A percentile compares a stretch with the other conserved stretches of the same genome.
Conservation (phyloP, 108 stramenopile species). For the Skeletonema tropicum region DNA sequence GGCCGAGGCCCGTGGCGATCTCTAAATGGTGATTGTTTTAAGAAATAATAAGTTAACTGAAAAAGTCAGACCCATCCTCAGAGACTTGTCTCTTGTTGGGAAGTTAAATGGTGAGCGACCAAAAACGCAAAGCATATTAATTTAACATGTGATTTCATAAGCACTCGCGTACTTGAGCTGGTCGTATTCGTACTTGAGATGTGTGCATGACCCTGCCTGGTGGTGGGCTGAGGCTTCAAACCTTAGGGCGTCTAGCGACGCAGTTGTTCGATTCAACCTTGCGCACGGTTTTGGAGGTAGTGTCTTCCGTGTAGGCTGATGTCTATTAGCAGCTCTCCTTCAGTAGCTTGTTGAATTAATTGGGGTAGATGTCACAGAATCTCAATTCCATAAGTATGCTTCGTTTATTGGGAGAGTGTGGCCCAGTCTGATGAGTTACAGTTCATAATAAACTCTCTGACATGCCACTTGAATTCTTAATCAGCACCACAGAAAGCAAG, state of each 20-base stretch:
- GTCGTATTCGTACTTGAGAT: neutral
- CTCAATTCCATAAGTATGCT: no score
- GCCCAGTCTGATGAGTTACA: no score
- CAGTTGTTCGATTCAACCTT: slow-evolving; percentile 92
- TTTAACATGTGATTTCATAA: neutral
- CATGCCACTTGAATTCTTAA: no score
- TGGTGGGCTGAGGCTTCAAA: slow-evolving; percentile 88
- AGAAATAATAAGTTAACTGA: slow-evolving; percentile 5
- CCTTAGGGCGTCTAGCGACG: slow-evolving; percentile 82
- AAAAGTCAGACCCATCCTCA: slow-evolving; percentile 10
- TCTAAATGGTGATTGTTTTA: slow-evolving; percentile 27
- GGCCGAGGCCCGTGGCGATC: slow-evolving; percentile 84
- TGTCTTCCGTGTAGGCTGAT: no score
- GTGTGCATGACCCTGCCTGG: slow-evolving; percentile 88
- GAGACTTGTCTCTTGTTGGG: slow-evolving; percentile 28
- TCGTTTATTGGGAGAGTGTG: no score
- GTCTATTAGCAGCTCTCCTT: no score
- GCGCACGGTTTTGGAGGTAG: slow-evolving; percentile 73
- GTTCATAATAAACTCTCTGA: no score
- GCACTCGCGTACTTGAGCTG: no score
- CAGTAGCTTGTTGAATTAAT: no score
- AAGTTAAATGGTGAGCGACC: slow-evolving; percentile 35
- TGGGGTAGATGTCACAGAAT: no score
- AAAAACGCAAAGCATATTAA: slow-evolving; percentile 18
- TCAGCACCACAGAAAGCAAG: no score